Evolutionary conservation across 495 filamentous ascomycete genomes (phyloP).

Genomic region (Trichoderma orchidacearum): DNA sequence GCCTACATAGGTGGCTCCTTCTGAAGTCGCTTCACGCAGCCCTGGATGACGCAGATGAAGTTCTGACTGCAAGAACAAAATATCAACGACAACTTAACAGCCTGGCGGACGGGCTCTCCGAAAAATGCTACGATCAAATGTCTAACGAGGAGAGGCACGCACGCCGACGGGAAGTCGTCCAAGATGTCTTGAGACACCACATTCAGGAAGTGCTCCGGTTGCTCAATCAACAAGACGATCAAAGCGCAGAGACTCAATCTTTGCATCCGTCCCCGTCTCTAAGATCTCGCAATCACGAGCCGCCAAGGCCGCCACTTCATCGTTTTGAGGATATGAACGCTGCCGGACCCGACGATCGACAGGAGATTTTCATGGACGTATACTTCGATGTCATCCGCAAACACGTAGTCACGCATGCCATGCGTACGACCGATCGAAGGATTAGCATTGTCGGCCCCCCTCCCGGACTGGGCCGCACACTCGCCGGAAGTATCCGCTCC

Average conservation of each 20-base stretch:
- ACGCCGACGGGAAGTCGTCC: constrained; percentile 14
- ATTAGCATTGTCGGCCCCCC: neutral
- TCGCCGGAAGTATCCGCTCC: neutral
- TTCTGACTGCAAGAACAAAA: constrained; percentile 10
- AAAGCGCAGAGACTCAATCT: neutral
- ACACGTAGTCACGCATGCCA: constrained; percentile 15
- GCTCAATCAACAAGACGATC: constrained; percentile 13
- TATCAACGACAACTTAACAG: neutral
- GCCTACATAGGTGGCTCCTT: constrained; percentile 9
- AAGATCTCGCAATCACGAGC: neutral
- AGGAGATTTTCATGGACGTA: constrained; percentile 24
- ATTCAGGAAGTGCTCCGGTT: constrained; percentile 21
- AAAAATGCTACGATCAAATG: neutral
- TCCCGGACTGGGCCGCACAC: neutral
- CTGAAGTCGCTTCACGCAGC: constrained; percentile 23
- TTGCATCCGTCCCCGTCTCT: neutral
- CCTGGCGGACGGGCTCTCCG: neutral
- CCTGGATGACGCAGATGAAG: constrained; percentile 15
- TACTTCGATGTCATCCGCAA: constrained; percentile 25
- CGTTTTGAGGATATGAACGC: constrained; percentile 17
- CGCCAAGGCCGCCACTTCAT: constrained; percentile 1
- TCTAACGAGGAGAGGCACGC: neutral
- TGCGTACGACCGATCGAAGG: constrained; percentile 8
- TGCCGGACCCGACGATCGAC: constrained; percentile 24
- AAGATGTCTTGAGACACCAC: constrained; percentile 20